A percentile compares a stretch with the other conserved stretches of the same genome.
These are phyloP conservation scores for Oryza glaberrima DNA, from an alignment of 176 grass and related monocot genomes.

Conservation along the genomic window DNA sequence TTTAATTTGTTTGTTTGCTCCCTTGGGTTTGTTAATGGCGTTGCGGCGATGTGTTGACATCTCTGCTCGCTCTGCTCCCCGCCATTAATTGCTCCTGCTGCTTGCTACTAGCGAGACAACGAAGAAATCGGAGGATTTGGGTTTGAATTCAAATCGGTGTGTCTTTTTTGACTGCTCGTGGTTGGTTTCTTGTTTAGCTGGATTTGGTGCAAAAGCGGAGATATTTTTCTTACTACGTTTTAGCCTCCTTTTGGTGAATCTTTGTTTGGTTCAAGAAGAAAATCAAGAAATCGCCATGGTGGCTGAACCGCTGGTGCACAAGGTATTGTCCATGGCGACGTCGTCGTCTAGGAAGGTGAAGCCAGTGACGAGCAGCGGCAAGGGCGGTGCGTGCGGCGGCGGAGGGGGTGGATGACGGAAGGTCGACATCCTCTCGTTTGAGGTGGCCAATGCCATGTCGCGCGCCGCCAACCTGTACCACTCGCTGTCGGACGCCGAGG, in stretches of 20 bases:
- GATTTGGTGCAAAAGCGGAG: not conserved
- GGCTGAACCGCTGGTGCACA: slow-evolving; percentile 67
- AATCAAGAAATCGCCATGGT: slow-evolving; percentile 40
- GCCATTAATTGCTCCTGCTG: too few relatives aligned
- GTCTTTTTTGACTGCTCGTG: not conserved
- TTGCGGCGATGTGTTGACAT: too few relatives aligned
- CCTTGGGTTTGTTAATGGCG: too few relatives aligned
- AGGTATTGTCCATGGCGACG: slow-evolving; percentile 68
- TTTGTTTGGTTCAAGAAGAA: too few relatives aligned
- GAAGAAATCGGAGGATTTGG: not conserved
- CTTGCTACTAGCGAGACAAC: not conserved
- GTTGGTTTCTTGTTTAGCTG: not conserved
- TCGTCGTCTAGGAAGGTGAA: slow-evolving; percentile 61
- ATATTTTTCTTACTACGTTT: not conserved
- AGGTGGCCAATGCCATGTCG: too few relatives aligned
- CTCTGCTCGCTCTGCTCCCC: too few relatives aligned
- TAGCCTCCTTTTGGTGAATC: too few relatives aligned
- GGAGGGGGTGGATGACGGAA: not conserved
- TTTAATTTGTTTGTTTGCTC: too few relatives aligned
- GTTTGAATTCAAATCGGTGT: not conserved
- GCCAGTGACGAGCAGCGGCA: not conserved
- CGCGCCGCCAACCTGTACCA: too few relatives aligned
- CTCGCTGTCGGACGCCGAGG: too few relatives aligned
- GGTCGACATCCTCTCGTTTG: too few relatives aligned
- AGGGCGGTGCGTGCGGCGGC: not conserved